These are phyloP conservation scores for Coelastrella sp. DNA, from an alignment of 139 green algal species.

Conservation along the genomic window DNA sequence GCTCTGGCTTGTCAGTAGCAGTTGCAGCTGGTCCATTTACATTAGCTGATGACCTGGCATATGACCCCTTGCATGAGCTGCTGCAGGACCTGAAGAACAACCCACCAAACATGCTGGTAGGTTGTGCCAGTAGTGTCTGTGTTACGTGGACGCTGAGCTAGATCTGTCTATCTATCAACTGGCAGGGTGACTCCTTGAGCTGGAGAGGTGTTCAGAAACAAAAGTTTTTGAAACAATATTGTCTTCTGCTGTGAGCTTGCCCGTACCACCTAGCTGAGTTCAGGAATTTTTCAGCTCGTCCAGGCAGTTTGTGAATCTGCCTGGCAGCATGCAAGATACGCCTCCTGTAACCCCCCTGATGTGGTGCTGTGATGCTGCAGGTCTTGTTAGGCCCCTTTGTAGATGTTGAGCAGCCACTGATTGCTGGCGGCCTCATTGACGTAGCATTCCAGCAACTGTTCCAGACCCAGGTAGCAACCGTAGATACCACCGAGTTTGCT, in stretches of 20 bases:
- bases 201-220: no score
- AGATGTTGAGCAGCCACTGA: conserved; percentile 83
- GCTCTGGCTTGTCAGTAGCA: conserved; percentile 56
- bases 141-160: no score
- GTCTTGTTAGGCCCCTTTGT: conserved; percentile 95
- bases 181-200: no score
- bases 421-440: conserved; percentile 77
- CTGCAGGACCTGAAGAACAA: conserved; percentile 56
- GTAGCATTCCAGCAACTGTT: conserved; percentile 86
- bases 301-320: no score
- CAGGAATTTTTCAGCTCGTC: no score
- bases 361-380: background rate
- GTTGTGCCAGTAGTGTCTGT: background rate
- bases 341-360: no score
- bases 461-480: conserved; percentile 55
- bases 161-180: no score
- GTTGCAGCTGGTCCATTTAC: conserved; percentile 84
- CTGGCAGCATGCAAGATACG: no score
- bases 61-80: conserved; percentile 83
- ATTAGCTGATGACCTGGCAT: conserved; percentile 72
- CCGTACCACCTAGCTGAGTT: no score
- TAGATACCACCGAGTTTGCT: no score
- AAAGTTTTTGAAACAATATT: no score
- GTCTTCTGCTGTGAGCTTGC: no score
- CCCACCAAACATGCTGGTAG: conserved; percentile 75